Evolutionary conservation across 345 rosid genomes (phyloP).

Genomic region (Cochlearia excelsa): DNA sequence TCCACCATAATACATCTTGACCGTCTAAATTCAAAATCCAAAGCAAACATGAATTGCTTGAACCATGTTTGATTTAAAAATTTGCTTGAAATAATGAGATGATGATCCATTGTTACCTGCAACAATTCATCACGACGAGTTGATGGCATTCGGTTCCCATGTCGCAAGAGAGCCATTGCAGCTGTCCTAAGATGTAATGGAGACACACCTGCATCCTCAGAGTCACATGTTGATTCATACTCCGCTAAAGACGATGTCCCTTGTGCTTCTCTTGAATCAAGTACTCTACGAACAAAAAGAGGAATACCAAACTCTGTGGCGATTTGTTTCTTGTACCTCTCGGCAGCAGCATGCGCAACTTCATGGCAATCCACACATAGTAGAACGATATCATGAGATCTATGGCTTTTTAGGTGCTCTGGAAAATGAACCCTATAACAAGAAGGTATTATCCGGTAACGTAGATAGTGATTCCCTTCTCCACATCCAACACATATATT

Average conservation of each 20-base stretch:
- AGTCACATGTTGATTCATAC: conserved; percentile 40
- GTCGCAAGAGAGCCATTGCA: conserved; percentile 93
- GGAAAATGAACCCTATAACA: conserved; percentile 97
- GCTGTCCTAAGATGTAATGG: conserved; percentile 88
- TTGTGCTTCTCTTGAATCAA: conserved; percentile 49
- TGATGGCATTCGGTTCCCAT: conserved; percentile 81
- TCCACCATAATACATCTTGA: conserved; percentile 85
- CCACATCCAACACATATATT: conserved; percentile 97
- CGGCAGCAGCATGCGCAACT: conserved; percentile 93
- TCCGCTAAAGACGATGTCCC: conserved; percentile 38
- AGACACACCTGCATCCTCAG: conserved; percentile 72
- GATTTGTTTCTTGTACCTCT: conserved; percentile 72
- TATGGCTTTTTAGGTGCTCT: conserved; percentile 94
- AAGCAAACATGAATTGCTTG: conserved; percentile 1
- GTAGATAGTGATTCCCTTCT: conserved; percentile 86
- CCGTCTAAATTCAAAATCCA: conserved; percentile 41
- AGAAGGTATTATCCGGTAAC: conserved; percentile 89
- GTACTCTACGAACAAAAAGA: conserved; percentile 74
- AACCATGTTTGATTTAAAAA: not conserved
- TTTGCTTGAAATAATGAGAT: not conserved
- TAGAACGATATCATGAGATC: conserved; percentile 97
- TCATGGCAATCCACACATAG: conserved; percentile 98
- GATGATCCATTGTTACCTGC: conserved; percentile 45
- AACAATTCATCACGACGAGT: conserved; percentile 68
- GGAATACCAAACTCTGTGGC: conserved; percentile 83